phyloP scores from a whole-genome alignment of 139 green algal species.

The Ulvella scutata region DNA sequence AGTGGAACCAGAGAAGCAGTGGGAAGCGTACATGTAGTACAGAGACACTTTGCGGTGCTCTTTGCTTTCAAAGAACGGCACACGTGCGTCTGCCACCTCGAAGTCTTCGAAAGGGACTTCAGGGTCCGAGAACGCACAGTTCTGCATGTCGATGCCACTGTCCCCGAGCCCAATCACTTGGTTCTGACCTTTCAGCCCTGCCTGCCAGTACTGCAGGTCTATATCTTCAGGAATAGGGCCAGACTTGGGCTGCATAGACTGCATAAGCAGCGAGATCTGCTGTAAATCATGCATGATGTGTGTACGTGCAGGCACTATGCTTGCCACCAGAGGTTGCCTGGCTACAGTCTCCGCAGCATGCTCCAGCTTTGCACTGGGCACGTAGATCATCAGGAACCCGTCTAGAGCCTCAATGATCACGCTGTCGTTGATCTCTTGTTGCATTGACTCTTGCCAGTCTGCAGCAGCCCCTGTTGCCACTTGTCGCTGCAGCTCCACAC shows the following conservation, averaged over 20 bases:
- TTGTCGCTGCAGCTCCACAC: too few species aligned
- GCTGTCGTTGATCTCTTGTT: too few species aligned
- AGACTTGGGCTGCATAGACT: neutral
- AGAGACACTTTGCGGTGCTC: neutral
- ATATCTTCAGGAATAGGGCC: neutral
- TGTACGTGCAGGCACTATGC: neutral
- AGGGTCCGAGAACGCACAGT: slow-evolving; percentile 71
- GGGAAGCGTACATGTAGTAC: neutral
- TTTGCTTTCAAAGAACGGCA: neutral
- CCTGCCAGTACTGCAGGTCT: neutral
- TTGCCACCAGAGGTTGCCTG: neutral
- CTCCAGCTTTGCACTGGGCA: neutral
- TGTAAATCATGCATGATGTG: neutral
- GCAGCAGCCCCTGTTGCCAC: too few species aligned
- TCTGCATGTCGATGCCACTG: slow-evolving; percentile 60
- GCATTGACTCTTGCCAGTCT: too few species aligned
- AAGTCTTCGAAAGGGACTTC: neutral
- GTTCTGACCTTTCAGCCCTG: slow-evolving; percentile 21
- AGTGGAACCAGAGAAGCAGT: too few species aligned
- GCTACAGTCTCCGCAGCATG: neutral
- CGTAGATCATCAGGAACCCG: neutral
- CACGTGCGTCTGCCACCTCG: neutral
- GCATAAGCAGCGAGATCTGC: neutral
- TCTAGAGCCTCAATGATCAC: neutral
- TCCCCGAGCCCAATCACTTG: slow-evolving; percentile 81